Conservation (phyloP, 179 eudicot species). For the Actinidia chinensis region DNA sequence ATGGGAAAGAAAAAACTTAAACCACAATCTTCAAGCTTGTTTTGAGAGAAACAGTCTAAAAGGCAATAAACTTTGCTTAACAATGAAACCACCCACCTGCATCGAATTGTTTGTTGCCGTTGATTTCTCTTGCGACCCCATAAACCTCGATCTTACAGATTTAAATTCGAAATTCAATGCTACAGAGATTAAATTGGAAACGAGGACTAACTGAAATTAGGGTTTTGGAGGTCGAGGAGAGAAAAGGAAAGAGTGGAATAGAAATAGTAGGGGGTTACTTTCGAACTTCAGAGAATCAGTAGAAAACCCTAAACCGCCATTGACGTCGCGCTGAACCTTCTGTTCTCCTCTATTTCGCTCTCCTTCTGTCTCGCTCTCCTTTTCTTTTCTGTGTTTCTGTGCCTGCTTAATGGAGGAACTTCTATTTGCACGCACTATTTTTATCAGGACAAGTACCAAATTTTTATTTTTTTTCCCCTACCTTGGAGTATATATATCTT, state of each 20-base stretch:
- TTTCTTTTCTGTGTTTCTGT: neutral
- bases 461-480: too few species aligned
- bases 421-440: too few species aligned
- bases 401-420: neutral
- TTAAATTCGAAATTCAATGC: neutral
- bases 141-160: neutral
- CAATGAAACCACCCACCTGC: constrained; percentile 7
- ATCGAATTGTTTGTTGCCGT: constrained; percentile 6
- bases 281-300: constrained; percentile 3
- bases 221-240: constrained; percentile 9
- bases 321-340: constrained; percentile 19
- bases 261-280: neutral
- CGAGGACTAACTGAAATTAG: neutral
- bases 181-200: neutral
- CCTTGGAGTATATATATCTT: too few species aligned
- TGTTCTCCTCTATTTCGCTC: constrained; percentile 17
- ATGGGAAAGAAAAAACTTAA: too few species aligned
- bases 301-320: constrained; percentile 35
- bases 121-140: constrained; percentile 18
- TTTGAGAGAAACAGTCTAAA: neutral
- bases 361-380: constrained; percentile 19
- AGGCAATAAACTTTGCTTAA: neutral
- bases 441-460: too few species aligned
- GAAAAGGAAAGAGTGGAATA: neutral
- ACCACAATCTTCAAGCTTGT: too few species aligned